Base-by-base conservation (phyloP, 345 rosid genomes). In the Eutrema heterophyllum region DNA sequence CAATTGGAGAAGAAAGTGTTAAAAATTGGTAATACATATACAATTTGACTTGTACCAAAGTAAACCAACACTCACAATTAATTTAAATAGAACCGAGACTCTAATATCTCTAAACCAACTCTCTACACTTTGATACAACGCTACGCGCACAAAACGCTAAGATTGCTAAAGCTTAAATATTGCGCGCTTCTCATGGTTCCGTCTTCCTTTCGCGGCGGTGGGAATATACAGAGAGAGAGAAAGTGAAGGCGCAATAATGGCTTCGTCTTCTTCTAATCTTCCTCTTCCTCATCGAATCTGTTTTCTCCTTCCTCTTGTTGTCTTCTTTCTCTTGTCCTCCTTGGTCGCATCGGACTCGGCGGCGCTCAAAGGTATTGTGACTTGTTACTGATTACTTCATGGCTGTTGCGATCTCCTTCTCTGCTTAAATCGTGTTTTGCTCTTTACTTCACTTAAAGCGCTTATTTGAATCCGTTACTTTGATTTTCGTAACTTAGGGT, bases 111-210 rank as follows among this genome's bases (percentile, higher is more conserved):
- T 49, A 49, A 46, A 46, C 51, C 51, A 46, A 16, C 46, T 16
- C 49, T 16, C 41, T 9, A 1, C 6, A 33, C 63, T 57, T 57
- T 3, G 29, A 58, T 36, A 59, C 64, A 58, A 70, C 74, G 74
- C 74, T 48, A 70, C 74, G 67, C 74, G 74, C 74, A 57, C 74
- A 4, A 36, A 60, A 71, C 67, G 26, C 75, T 46, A 12, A 55
- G 0, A 15, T 1, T 21, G 12, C 7, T 13, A 16, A 58, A 14
- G 52, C 54, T 58, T 54, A 45, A 29, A 57, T 70, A 73, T n/a
- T 33, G 27, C 36, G 52, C 75, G 71, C 35, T 70, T 53, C 33
- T 39, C 30, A 30, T 33, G 11, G 13, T 15, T 60, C 46, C 46
- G 24, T 55, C 61, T 44, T 65, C 29, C 1, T 13, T 56, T 12